Evolutionary conservation across 176 grass and related monocot genomes (phyloP).

Genomic region (Raddia distichophylla): DNA sequence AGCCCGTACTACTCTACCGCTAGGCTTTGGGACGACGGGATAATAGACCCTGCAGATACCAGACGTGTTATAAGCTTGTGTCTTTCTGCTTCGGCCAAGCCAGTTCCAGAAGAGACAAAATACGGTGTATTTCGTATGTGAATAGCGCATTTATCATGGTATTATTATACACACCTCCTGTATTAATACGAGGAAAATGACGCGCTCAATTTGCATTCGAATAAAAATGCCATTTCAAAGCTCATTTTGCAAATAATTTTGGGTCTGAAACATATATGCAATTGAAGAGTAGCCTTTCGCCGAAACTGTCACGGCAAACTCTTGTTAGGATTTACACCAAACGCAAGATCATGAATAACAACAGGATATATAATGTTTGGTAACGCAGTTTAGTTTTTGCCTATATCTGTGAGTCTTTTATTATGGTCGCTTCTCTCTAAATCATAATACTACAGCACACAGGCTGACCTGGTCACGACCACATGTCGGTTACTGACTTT

Average conservation of each 20-base stretch:
- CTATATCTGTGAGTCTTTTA: no score
- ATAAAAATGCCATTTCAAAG: background rate
- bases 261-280: background rate
- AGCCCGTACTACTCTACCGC: conserved; percentile 91
- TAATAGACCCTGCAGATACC: conserved; percentile 87
- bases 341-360: no score
- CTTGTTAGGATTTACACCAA: no score
- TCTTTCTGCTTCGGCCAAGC: conserved; percentile 75
- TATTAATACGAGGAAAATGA: background rate
- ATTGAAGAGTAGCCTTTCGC: no score
- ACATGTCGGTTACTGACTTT: no score
- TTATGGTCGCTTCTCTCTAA: no score
- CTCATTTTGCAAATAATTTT: background rate
- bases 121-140: conserved; percentile 96
- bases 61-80: conserved; percentile 86
- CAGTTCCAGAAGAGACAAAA: conserved; percentile 67
- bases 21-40: conserved; percentile 95
- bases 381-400: no score
- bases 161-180: background rate
- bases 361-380: no score
- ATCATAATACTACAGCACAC: no score
- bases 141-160: background rate
- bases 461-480: no score
- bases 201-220: background rate
- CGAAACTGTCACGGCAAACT: no score